Conservation (phyloP, 148 eudicot species). For the Diospyros kaki region DNA sequence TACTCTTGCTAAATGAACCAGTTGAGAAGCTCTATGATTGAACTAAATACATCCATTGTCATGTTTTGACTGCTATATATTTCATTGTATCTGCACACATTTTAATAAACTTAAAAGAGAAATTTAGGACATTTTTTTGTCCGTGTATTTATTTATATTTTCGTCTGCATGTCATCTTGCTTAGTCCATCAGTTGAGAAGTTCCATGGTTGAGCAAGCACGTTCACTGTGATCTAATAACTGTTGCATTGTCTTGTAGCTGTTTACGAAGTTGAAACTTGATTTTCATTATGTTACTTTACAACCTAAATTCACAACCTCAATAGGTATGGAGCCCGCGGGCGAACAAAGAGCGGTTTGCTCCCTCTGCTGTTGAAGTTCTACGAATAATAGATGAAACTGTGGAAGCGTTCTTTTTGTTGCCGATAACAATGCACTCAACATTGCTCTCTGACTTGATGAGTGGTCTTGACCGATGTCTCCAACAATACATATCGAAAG, state of each 20-base stretch:
- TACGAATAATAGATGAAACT: conserved; percentile 76
- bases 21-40: too few species aligned
- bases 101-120: too few species aligned
- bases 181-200: background rate
- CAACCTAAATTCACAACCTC: background rate
- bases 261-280: background rate
- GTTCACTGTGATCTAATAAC: background rate
- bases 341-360: conserved; percentile 80
- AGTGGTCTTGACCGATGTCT: conserved; percentile 74
- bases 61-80: too few species aligned
- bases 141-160: too few species aligned
- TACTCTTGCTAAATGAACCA: too few species aligned
- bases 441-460: conserved; percentile 63
- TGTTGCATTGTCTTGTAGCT: background rate
- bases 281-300: background rate
- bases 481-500: conserved; percentile 58
- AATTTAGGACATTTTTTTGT: too few species aligned
- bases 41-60: too few species aligned
- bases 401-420: conserved; percentile 86
- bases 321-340: conserved; percentile 74
- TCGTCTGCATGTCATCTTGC: background rate
- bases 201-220: background rate
- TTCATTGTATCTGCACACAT: too few species aligned
- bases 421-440: conserved; percentile 80
- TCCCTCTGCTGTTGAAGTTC: conserved; percentile 79